These are phyloP conservation scores for Trematosphaeria pertusa DNA, from an alignment of 2,329 filamentous ascomycete species.

Conservation along the genomic window DNA sequence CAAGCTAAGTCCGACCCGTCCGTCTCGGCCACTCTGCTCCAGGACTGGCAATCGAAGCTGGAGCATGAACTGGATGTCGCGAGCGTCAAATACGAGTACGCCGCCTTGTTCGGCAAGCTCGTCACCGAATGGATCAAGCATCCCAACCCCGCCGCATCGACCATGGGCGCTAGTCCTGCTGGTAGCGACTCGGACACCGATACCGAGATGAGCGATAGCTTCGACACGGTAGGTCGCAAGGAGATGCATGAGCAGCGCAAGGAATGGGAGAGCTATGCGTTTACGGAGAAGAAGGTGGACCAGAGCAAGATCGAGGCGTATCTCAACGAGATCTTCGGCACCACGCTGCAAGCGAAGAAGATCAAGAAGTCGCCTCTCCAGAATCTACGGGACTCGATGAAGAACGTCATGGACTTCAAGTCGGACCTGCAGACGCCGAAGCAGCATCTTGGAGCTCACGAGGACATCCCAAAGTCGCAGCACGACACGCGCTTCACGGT, in stretches of 20 bases:
- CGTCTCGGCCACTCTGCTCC: conserved; percentile 27
- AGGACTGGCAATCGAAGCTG: conserved; percentile 32
- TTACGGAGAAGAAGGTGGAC: conserved; percentile 57
- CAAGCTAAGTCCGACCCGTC: conserved; percentile 38
- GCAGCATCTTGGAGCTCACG: conserved; percentile 27
- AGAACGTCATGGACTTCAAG: conserved; percentile 29
- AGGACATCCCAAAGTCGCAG: conserved; percentile 23
- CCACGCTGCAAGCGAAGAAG: conserved; percentile 49
- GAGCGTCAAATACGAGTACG: conserved; percentile 39
- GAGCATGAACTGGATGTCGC: conserved; percentile 34
- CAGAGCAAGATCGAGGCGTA: conserved; percentile 56
- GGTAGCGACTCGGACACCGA: conserved; percentile 11
- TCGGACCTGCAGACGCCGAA: conserved; percentile 23
- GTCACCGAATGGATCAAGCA: conserved; percentile 41
- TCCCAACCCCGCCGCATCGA: conserved; percentile 17
- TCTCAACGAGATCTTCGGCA: conserved; percentile 59
- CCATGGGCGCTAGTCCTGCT: neutral
- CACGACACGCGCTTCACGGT: conserved; percentile 49
- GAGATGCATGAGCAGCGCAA: conserved; percentile 52
- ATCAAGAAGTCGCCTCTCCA: conserved; percentile 49
- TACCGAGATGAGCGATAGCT: conserved; percentile 35
- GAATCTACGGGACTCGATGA: conserved; percentile 49
- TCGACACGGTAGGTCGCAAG: conserved; percentile 52
- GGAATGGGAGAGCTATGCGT: conserved; percentile 64
- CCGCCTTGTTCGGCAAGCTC: conserved; percentile 33